Evolutionary conservation across 179 eudicot species (phyloP).

Genomic region (Actinidia polygama): DNA sequence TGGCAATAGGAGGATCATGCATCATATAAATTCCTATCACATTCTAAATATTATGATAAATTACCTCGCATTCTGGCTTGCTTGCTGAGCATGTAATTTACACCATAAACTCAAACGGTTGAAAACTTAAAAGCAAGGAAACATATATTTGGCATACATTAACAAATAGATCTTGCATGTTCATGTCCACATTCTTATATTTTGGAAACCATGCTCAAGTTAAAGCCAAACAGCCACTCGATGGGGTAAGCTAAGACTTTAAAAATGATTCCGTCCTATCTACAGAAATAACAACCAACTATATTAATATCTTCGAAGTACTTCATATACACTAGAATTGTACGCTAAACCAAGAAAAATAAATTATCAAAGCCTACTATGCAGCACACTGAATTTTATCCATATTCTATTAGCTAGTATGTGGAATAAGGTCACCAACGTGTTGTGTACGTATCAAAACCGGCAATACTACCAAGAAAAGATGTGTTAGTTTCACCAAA

Average conservation of each 20-base stretch:
- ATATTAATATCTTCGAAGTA: background rate
- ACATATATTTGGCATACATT: too few species aligned
- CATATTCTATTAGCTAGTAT: background rate
- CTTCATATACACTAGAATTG: background rate
- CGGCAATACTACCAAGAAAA: background rate
- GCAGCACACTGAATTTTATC: background rate
- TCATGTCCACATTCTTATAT: too few species aligned
- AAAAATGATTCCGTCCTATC: background rate
- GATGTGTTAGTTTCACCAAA: background rate
- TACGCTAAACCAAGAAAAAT: background rate
- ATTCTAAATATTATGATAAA: too few species aligned
- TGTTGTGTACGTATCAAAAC: background rate
- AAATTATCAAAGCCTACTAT: background rate
- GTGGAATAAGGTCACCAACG: background rate
- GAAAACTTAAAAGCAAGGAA: too few species aligned
- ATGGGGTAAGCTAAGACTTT: background rate
- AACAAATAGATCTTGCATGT: too few species aligned
- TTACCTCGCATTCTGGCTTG: too few species aligned
- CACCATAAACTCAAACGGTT: too few species aligned
- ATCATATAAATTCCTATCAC: too few species aligned
- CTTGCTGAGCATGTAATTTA: too few species aligned
- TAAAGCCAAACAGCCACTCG: slow-evolving; percentile 1
- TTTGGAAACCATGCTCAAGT: too few species aligned
- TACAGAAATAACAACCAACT: background rate
- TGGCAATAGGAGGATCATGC: too few species aligned